These are phyloP conservation scores for Ophiocordyceps camponoti-rufipedis DNA, from an alignment of 2,329 filamentous ascomycete species.

Conservation along the genomic window DNA sequence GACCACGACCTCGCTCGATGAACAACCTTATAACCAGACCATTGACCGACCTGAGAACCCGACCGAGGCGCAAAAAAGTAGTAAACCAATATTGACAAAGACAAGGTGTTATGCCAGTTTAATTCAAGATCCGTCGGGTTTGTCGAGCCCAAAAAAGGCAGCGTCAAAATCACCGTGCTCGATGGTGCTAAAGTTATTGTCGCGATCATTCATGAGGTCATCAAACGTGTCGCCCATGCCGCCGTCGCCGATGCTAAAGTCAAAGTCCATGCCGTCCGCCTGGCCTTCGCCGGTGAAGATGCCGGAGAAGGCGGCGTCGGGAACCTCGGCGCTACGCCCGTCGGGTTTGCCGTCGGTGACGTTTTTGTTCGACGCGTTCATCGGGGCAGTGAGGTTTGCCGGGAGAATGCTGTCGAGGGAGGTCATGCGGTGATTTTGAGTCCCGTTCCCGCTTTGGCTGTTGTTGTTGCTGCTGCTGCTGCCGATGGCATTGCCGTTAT, in stretches of 20 bases:
- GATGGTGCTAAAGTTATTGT: slow-evolving; percentile 20
- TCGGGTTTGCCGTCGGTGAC: slow-evolving; percentile 4
- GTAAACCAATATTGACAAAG: too few relatives aligned
- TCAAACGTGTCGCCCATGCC: slow-evolving; percentile 25
- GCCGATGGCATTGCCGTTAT: slow-evolving; percentile 5
- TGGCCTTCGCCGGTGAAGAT: slow-evolving; percentile 26
- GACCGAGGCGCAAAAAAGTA: too few relatives aligned
- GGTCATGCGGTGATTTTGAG: slow-evolving; percentile 5
- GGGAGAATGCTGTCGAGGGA: slow-evolving; percentile 14
- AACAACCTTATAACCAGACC: too few relatives aligned
- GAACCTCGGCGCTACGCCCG: slow-evolving; percentile 11
- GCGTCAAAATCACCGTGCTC: slow-evolving; percentile 29
- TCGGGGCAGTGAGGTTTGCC: slow-evolving; percentile 6
- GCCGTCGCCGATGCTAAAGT: slow-evolving; percentile 11
- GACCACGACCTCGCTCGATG: too few relatives aligned
- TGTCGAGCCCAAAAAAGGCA: slow-evolving; percentile 23
- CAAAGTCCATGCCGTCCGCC: slow-evolving; percentile 18
- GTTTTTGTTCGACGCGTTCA: background rate
- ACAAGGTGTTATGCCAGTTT: background rate
- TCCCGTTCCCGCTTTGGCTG: background rate
- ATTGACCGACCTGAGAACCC: too few relatives aligned
- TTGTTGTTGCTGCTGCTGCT: slow-evolving; percentile 2
- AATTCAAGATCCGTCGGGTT: slow-evolving; percentile 6
- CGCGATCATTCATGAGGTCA: slow-evolving; percentile 26
- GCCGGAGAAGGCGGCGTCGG: slow-evolving; percentile 20